Conservation (phyloP, 768 basidiomycete species). For the Tulasnella sp. region DNA sequence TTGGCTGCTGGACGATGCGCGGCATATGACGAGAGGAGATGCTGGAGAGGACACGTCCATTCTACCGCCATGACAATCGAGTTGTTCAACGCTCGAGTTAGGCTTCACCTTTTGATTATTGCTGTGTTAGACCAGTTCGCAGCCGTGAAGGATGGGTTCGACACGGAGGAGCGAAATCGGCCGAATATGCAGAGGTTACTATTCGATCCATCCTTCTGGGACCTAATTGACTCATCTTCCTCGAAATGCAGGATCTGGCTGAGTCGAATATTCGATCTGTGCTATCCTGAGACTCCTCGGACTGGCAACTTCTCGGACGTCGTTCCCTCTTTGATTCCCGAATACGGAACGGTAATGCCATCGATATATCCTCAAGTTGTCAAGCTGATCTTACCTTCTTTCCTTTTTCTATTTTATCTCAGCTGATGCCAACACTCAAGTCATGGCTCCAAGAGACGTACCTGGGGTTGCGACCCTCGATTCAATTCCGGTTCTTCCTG, state of each 20-base stretch:
- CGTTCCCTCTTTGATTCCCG: background rate
- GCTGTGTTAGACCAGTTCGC: background rate
- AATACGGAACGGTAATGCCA: background rate
- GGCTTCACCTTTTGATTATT: constrained; percentile 13
- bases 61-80: background rate
- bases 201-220: background rate
- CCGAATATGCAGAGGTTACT: background rate
- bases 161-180: background rate
- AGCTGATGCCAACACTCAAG: background rate
- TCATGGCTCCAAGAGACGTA: background rate
- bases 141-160: background rate
- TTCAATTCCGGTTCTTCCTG: background rate
- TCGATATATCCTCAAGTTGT: background rate
- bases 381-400: background rate
- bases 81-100: background rate
- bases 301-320: background rate
- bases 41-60: background rate
- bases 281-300: background rate
- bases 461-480: background rate
- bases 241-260: constrained; percentile 9
- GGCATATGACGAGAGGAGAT: background rate
- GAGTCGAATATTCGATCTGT: background rate
- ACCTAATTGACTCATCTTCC: background rate
- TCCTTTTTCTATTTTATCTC: background rate
- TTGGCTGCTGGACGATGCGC: background rate